Percentiles rank a stretch among this genome's conserved stretches.
These are phyloP conservation scores for Tanozyma kutaoensis DNA, from an alignment of 805 yeast genomes.

Conservation along the genomic window DNA sequence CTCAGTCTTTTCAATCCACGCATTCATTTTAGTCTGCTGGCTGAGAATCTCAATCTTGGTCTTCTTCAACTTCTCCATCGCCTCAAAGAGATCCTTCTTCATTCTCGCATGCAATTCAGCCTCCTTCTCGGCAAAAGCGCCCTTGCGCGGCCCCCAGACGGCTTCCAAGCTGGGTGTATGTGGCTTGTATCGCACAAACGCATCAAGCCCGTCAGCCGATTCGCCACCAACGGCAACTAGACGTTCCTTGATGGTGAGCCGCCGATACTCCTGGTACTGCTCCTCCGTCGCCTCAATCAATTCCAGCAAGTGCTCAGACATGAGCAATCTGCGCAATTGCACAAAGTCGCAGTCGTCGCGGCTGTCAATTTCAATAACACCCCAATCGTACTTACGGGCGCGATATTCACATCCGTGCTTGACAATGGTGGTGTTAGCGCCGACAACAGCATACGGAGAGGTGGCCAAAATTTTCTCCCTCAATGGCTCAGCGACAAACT, in stretches of 20 bases:
- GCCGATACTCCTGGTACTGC: conserved; percentile 63
- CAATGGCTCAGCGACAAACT: conserved; percentile 14
- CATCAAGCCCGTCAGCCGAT: too few species aligned
- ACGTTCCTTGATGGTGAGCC: too few species aligned
- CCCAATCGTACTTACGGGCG: conserved; percentile 64
- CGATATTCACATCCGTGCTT: conserved; percentile 6
- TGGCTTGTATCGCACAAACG: too few species aligned
- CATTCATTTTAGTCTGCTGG: too few species aligned
- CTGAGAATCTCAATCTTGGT: too few species aligned
- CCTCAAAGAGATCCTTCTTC: too few species aligned
- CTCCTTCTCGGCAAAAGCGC: conserved; percentile 41
- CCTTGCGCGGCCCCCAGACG: conserved; percentile 47
- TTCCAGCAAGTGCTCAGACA: conserved; percentile 66
- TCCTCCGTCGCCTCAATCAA: conserved; percentile 63
- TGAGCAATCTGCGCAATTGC: conserved; percentile 47
- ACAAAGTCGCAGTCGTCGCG: conserved; percentile 65
- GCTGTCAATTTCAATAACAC: conserved; percentile 73
- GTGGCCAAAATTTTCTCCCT: conserved; percentile 19
- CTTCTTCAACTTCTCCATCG: too few species aligned
- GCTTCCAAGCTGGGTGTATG: too few species aligned
- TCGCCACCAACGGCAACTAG: too few species aligned
- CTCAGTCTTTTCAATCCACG: too few species aligned
- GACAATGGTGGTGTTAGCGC: conserved; percentile 45
- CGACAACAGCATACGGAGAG: conserved; percentile 63
- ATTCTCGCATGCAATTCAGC: conserved; percentile 16